phyloP scores from a whole-genome alignment of 192 early-diverging fungal species.

The Entrophospora sp. region DNA sequence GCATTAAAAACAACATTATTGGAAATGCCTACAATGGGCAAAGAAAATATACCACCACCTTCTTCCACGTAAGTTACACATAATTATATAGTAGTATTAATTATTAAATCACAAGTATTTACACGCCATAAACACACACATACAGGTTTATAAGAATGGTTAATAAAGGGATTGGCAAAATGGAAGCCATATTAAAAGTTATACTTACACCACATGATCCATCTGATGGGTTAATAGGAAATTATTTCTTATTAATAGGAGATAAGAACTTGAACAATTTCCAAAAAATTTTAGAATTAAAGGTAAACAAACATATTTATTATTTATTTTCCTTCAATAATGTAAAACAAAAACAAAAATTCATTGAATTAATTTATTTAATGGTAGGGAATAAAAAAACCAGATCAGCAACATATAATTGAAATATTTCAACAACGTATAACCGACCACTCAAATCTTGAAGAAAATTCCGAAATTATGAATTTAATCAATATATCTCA shows the following conservation, averaged over 20 bases:
- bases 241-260: slow-evolving; percentile 79
- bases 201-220: slow-evolving; percentile 81
- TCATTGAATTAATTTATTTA: no score
- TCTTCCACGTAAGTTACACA: slow-evolving; percentile 47
- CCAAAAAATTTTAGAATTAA: slow-evolving; percentile 76
- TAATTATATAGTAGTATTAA: background rate
- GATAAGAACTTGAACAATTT: slow-evolving; percentile 62
- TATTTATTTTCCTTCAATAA: no score
- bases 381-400: slow-evolving; percentile 47
- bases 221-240: slow-evolving; percentile 72
- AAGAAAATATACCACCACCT: slow-evolving; percentile 39
- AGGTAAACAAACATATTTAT: no score
- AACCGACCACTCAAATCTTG: slow-evolving; percentile 28
- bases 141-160: slow-evolving; percentile 84
- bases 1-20: slow-evolving; percentile 77
- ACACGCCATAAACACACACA: no score
- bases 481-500: slow-evolving; percentile 17
- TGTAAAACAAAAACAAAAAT: no score
- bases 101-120: no score
- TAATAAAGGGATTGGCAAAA: slow-evolving; percentile 63
- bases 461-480: slow-evolving; percentile 38
- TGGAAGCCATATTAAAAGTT: slow-evolving; percentile 86
- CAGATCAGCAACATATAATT: slow-evolving; percentile 48
- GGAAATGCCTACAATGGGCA: slow-evolving; percentile 61
- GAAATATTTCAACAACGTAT: slow-evolving; percentile 44